phyloP scores from a whole-genome alignment of 176 grass and related monocot species.

The bread wheat (Triticum aestivum) region IWGSC_CS_RefSeq_v2.1 NC_057808.1:233341517-233342016 shows the following conservation, averaged over 20 bases:
- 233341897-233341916: slow-evolving; percentile 38
- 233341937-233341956: slow-evolving; percentile 80
- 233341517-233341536: not conserved
- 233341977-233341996: slow-evolving; percentile 79
- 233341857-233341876: not conserved
- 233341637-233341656: slow-evolving; percentile 93
- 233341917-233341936: slow-evolving; percentile 94
- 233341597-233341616: slow-evolving; percentile 81
- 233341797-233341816: not conserved
- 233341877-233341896: slow-evolving; percentile 12
- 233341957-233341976: slow-evolving; percentile 96
- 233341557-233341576: not conserved
- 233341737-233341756: slow-evolving; percentile 45
- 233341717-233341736: slow-evolving; percentile 96
- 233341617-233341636: slow-evolving; percentile 93
- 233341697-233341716: slow-evolving; percentile 94
- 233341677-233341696: slow-evolving; percentile 98
- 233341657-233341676: slow-evolving; percentile 99
- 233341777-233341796: slow-evolving; percentile 3
- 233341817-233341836: not conserved
- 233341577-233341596: slow-evolving; percentile 18
- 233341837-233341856: not conserved
- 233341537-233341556: not conserved
- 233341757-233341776: not conserved
- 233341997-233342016: slow-evolving; percentile 90